Base-by-base conservation (phyloP, 1,139 yeast species). In the Geotrichum fermentans region DNA sequence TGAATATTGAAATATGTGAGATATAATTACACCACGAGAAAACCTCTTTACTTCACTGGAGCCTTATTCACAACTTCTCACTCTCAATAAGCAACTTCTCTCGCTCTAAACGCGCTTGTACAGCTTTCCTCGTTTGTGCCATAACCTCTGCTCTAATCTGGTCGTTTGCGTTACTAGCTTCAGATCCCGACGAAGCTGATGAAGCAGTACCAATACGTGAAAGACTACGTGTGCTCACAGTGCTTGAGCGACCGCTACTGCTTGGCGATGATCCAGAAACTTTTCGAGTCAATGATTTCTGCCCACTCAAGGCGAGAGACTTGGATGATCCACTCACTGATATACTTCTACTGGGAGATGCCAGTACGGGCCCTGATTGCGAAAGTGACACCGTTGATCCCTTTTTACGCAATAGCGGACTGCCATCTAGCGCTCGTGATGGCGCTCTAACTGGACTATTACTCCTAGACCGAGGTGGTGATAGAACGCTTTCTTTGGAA, bases 91-190 rank as follows among this genome's bases (percentile, higher is more conserved):
- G 39, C 36, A 46, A 34, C 16, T 49, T 51, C 45, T 62, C 66
- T n/a, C 60, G 49, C 22, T 59, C 63, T 30, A 62, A 51, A 16
- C 64, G 53, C 30, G 55, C 52, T 33, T 55, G 54, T 20, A 62
- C 66, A 2, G 65, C 64, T 24, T 58, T 52, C n/a, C 64, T 53
- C 0, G 65, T 61, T 43, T 61, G 64, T n/a, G 55, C 56, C 54
- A 59, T 52, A 24, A 60, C 52, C 40, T 59, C 63, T 20, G 50
- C 51, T 16, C 51, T 46, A 30, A 52, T 51, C 13, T 54, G 54
- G 18, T 55, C 59, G 24, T 30, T 35, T 13, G 36, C 34, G 30
- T 42, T 36, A 24, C 8, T 10, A 6, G 28, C 28, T 24, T 6
- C 6, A 10, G 28, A 24, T 10, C 8, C 6, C 28, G 28, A 6